A percentile compares a stretch with the other conserved stretches of the same genome.
phyloP scores from a whole-genome alignment of 1,139 yeast genomes.

The Wickerhamiella pararugosa region DNA sequence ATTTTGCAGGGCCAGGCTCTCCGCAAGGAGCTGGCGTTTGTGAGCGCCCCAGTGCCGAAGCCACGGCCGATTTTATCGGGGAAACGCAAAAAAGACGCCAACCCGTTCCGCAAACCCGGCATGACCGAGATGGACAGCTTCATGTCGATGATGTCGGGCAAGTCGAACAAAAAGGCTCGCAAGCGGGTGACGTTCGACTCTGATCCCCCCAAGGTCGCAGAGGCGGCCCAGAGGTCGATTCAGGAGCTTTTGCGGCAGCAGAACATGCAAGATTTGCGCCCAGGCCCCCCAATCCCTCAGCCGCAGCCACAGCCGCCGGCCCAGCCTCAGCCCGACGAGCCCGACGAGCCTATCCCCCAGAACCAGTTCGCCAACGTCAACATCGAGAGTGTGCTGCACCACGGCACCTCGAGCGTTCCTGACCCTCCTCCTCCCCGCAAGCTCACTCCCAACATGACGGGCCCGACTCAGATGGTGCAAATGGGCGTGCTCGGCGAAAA shows the following conservation, averaged over 20 bases:
- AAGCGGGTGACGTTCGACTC: constrained; percentile 27
- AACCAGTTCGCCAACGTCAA: constrained; percentile 25
- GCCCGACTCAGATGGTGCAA: constrained; percentile 10
- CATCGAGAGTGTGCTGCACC: constrained; percentile 26
- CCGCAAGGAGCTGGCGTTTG: constrained; percentile 19
- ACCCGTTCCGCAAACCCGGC: constrained; percentile 19
- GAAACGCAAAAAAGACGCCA: constrained; percentile 17
- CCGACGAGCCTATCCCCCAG: constrained; percentile 23
- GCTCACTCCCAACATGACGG: constrained; percentile 11
- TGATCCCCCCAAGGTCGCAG: constrained; percentile 28
- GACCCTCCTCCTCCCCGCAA: constrained; percentile 13
- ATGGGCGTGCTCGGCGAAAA: constrained; percentile 6
- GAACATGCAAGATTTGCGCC: constrained; percentile 5
- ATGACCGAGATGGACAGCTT: constrained; percentile 25
- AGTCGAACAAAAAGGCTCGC: constrained; percentile 12
- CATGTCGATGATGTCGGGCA: constrained; percentile 25
- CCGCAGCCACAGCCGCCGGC: constrained; percentile 9
- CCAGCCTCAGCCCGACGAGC: constrained; percentile 13
- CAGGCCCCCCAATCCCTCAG: constrained; percentile 6
- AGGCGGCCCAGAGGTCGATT: constrained; percentile 28
- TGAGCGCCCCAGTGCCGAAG: constrained; percentile 25
- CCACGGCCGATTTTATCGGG: constrained; percentile 26
- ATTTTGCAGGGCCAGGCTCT: constrained; percentile 22
- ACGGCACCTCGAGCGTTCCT: constrained; percentile 26
- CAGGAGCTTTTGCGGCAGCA: constrained; percentile 25